Conservation (phyloP, 495 filamentous ascomycete species). For the Neurospora africana region DNA sequence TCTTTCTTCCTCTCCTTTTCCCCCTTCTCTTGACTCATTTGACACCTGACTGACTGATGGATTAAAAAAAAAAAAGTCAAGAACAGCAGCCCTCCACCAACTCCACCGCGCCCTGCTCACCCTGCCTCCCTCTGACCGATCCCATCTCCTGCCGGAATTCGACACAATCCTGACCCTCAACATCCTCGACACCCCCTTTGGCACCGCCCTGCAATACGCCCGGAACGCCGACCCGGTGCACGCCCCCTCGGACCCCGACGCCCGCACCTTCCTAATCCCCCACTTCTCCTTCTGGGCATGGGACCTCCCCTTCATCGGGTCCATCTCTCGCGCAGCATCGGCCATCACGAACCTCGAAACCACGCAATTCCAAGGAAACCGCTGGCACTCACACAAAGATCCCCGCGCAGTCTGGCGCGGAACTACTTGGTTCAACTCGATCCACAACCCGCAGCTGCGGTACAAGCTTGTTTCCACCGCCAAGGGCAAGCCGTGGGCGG, state of each 20-base stretch:
- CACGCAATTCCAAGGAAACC: background rate
- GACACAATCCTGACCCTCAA: slow-evolving; percentile 52
- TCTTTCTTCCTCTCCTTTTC: too few species aligned
- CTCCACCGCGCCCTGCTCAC: slow-evolving; percentile 43
- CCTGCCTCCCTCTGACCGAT: slow-evolving; percentile 19
- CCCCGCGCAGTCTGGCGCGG: slow-evolving; percentile 64
- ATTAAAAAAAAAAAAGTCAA: slow-evolving; percentile 15
- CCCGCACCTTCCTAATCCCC: slow-evolving; percentile 57
- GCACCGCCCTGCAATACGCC: slow-evolving; percentile 27
- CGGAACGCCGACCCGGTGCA: slow-evolving; percentile 34
- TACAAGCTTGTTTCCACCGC: slow-evolving; percentile 31
- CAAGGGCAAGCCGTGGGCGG: slow-evolving; percentile 34
- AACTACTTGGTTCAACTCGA: slow-evolving; percentile 39
- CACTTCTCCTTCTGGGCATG: slow-evolving; percentile 75
- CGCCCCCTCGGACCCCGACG: slow-evolving; percentile 28
- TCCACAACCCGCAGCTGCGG: slow-evolving; percentile 31
- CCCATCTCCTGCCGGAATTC: background rate
- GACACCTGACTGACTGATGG: background rate
- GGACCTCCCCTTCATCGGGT: slow-evolving; percentile 50
- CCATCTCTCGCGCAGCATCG: slow-evolving; percentile 40
- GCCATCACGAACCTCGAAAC: slow-evolving; percentile 36
- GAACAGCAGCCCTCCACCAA: slow-evolving; percentile 31
- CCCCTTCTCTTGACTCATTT: too few species aligned
- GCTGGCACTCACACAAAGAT: slow-evolving; percentile 42
- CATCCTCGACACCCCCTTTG: slow-evolving; percentile 33